Percentiles rank a stretch among this genome's conserved stretches.
These are phyloP conservation scores for Penicillium sclerotiorum DNA, from an alignment of 2,329 filamentous ascomycete genomes.

Conservation along the genomic window DNA sequence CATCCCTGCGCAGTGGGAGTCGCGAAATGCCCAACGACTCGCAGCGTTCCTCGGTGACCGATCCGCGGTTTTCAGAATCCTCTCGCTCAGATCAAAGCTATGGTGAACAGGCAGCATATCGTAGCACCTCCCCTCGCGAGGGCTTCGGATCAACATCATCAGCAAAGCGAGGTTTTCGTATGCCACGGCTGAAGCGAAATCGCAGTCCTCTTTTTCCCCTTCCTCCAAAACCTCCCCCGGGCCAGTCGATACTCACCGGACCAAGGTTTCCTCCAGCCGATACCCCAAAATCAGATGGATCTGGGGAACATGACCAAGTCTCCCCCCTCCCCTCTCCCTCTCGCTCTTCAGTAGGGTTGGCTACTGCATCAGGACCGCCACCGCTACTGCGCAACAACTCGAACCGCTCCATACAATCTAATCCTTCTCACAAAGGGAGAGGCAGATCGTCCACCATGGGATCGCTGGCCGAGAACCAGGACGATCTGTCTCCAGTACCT, in stretches of 20 bases:
- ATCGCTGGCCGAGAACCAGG: slow-evolving; percentile 73
- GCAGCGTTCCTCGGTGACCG: slow-evolving; percentile 63
- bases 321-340: slow-evolving; percentile 53
- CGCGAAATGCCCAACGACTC: slow-evolving; percentile 65
- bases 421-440: slow-evolving; percentile 57
- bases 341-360: slow-evolving; percentile 55
- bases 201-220: slow-evolving; percentile 82
- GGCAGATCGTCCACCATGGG: slow-evolving; percentile 88
- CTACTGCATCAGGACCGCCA: slow-evolving; percentile 46
- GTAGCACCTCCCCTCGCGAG: slow-evolving; percentile 64
- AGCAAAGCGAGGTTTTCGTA: slow-evolving; percentile 72
- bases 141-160: slow-evolving; percentile 58
- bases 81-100: slow-evolving; percentile 87
- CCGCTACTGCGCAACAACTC: slow-evolving; percentile 63
- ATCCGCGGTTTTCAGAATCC: slow-evolving; percentile 76
- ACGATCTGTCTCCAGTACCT: slow-evolving; percentile 69
- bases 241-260: slow-evolving; percentile 16
- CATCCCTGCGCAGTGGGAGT: slow-evolving; percentile 51
- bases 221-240: slow-evolving; percentile 63
- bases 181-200: slow-evolving; percentile 76
- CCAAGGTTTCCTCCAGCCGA: slow-evolving; percentile 26
- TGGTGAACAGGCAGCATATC: slow-evolving; percentile 64
- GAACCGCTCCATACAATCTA: slow-evolving; percentile 65
- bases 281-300: slow-evolving; percentile 25
- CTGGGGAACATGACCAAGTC: slow-evolving; percentile 36